phyloP scores from a whole-genome alignment of 2,329 filamentous ascomycete species.

The Apiospora saccharicola region DNA sequence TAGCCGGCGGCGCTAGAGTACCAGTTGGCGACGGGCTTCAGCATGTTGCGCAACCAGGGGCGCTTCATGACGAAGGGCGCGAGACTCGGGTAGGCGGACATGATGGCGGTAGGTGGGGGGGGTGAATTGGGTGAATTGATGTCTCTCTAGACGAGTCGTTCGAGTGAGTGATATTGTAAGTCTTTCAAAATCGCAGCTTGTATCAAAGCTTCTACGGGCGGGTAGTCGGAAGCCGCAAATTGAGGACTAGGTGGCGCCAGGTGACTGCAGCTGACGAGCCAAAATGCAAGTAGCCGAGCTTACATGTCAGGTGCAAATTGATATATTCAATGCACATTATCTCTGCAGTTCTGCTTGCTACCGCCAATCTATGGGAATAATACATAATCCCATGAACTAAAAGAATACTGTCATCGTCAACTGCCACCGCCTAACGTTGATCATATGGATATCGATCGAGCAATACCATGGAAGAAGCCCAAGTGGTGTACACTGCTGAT shows the following conservation, averaged over 20 bases:
- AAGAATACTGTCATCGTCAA: neutral
- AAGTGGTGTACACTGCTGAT: neutral
- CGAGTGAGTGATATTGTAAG: constrained; percentile 29
- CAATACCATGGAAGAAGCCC: neutral
- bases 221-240: constrained; percentile 14
- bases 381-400: neutral
- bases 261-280: neutral
- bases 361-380: too few species aligned
- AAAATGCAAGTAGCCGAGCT: neutral
- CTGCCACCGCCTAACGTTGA: neutral
- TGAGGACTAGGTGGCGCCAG: neutral
- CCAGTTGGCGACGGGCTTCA: constrained; percentile 86
- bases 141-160: constrained; percentile 18
- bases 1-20: constrained; percentile 91
- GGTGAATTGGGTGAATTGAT: constrained; percentile 25
- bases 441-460: neutral
- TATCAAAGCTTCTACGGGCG: constrained; percentile 18
- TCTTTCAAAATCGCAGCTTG: constrained; percentile 14
- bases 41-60: constrained; percentile 82
- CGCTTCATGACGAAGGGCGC: constrained; percentile 81
- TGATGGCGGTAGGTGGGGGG: constrained; percentile 42
- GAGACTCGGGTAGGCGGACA: constrained; percentile 76
- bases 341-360: neutral
- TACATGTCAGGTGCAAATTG: neutral
- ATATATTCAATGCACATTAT: neutral